A percentile compares a stretch with the other conserved stretches of the same genome.
Evolutionary conservation across 345 rosid genomes (phyloP).

Genomic region (Linum usitatissimum): DNA sequence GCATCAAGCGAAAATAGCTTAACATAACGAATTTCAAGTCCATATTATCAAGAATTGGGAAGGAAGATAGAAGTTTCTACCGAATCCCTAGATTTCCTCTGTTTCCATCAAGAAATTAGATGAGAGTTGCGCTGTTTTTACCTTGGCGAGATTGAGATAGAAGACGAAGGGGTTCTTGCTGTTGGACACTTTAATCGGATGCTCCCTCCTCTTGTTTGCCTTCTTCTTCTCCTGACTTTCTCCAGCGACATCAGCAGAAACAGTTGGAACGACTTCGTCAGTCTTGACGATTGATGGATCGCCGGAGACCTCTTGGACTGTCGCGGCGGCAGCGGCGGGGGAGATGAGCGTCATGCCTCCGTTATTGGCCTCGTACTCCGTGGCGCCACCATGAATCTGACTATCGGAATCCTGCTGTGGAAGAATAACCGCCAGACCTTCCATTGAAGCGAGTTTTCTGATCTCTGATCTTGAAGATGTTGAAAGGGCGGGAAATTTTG

Average conservation of each 20-base stretch:
- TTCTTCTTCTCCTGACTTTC: not conserved
- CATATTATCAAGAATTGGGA: not conserved
- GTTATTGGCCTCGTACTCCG: constrained; percentile 1
- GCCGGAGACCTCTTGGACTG: not conserved
- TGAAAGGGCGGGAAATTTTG: constrained; percentile 12
- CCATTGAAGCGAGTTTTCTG: constrained; percentile 15
- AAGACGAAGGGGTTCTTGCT: constrained; percentile 30
- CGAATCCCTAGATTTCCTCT: not conserved
- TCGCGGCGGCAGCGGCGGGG: not conserved
- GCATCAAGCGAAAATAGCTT: not conserved
- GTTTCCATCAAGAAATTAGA: not conserved
- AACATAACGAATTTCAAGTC: not conserved
- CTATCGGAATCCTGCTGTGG: not conserved
- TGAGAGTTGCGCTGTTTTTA: constrained; percentile 3
- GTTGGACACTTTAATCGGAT: constrained; percentile 24
- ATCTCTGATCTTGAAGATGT: not conserved
- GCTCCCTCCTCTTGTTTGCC: constrained; percentile 12
- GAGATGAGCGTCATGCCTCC: constrained; percentile 2
- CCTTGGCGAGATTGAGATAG: constrained; percentile 34
- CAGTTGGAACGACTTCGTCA: not conserved
- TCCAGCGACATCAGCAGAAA: constrained; percentile 5
- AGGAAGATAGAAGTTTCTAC: not conserved
- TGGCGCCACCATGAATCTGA: not conserved
- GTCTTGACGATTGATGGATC: not conserved
- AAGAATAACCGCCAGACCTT: constrained; percentile 4